Evolutionary conservation across 2,329 filamentous ascomycete genomes (phyloP).

Genomic region (Leptographium wingfieldii): DNA sequence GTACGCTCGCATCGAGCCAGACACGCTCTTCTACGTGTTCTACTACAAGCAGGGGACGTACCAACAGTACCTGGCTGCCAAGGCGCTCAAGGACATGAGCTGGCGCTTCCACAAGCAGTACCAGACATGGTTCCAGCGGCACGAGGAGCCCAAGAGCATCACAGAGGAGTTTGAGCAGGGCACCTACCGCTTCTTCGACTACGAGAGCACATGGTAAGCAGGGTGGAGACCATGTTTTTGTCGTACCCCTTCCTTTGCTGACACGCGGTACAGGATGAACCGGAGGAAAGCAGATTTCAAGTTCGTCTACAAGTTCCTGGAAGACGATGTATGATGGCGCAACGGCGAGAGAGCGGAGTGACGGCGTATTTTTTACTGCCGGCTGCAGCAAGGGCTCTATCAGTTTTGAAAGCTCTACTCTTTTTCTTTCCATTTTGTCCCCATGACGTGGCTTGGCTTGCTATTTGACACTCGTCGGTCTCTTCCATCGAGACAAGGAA

Average conservation of each 20-base stretch:
- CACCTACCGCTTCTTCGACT: conserved; percentile 98
- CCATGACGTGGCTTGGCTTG: not conserved
- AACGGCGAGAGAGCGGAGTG: not conserved
- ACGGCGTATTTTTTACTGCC: not conserved
- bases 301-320: conserved; percentile 94
- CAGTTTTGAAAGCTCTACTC: not conserved
- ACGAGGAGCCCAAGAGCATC: conserved; percentile 96
- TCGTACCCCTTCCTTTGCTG: not conserved
- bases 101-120: conserved; percentile 99
- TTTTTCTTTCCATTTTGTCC: not conserved
- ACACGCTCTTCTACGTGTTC: conserved; percentile 96
- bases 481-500: not conserved
- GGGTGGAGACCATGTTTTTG: not conserved
- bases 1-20: conserved; percentile 82
- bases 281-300: conserved; percentile 95
- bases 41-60: conserved; percentile 97
- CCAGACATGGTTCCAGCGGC: conserved; percentile 97
- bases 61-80: conserved; percentile 89
- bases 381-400: not conserved
- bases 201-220: conserved; percentile 92
- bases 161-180: conserved; percentile 98
- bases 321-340: conserved; percentile 62
- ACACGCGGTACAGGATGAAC: conserved; percentile 66
- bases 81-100: conserved; percentile 94
- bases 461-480: not conserved